These are phyloP conservation scores for Infundibulicybe gibba DNA, from an alignment of 768 basidiomycete species.

Conservation along the genomic window DNA sequence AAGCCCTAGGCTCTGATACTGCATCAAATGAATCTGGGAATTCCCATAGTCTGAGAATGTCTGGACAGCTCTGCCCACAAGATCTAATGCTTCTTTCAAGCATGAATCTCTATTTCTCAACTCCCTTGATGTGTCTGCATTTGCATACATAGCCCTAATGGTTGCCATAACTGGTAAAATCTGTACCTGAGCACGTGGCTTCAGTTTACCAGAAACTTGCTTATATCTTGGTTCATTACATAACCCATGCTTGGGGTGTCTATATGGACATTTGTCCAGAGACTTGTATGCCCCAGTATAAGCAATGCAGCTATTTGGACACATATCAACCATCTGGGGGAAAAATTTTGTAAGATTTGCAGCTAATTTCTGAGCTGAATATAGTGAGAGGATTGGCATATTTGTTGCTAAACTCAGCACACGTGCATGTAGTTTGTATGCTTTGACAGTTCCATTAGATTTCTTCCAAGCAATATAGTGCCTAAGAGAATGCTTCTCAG, in stretches of 20 bases:
- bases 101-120: conserved; percentile 17
- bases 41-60: too few relatives aligned
- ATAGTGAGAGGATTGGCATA: conserved; percentile 4
- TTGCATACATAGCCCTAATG: conserved; percentile 22
- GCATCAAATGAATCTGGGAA: too few relatives aligned
- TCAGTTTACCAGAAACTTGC: conserved; percentile 1
- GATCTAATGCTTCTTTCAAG: too few relatives aligned
- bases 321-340: conserved; percentile 19
- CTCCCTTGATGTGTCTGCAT: conserved; percentile 16
- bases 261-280: conserved; percentile 10
- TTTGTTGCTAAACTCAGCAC: conserved; percentile 5
- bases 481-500: too few relatives aligned
- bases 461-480: too few relatives aligned
- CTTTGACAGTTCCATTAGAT: too few relatives aligned
- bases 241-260: conserved; percentile 4
- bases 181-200: conserved; percentile 15
- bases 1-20: too few relatives aligned
- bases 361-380: conserved; percentile 4
- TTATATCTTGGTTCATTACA: conserved; percentile 12
- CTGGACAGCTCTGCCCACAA: too few relatives aligned
- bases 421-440: conserved; percentile 8
- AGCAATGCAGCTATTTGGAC: too few relatives aligned
- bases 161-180: conserved; percentile 17
- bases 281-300: conserved; percentile 4
- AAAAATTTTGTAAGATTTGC: conserved; percentile 15